Evolutionary conservation across 306 rosid genomes (phyloP).

Genomic region (Ammopiptanthus mongolicus): DNA sequence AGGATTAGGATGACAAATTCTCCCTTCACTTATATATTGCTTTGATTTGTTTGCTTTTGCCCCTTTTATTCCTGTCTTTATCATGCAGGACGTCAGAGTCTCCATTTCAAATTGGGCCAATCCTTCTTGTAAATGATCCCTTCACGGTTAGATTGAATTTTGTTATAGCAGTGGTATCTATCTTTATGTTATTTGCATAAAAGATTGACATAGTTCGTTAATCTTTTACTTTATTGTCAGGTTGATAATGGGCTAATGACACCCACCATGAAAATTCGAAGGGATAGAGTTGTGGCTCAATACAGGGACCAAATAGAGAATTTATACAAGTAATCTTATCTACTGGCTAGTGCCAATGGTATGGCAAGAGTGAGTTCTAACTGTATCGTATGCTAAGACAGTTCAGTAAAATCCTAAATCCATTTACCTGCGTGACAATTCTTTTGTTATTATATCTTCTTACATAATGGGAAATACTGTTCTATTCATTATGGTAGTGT

Average conservation of each 20-base stretch:
- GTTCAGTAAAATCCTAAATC: neutral
- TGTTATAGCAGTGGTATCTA: neutral
- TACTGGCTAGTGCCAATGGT: neutral
- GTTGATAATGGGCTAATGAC: constrained; percentile 84
- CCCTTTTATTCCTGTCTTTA: neutral
- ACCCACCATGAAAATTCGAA: constrained; percentile 86
- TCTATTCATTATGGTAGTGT: neutral
- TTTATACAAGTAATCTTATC: constrained; percentile 46
- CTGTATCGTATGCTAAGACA: neutral
- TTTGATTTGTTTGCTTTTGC: neutral
- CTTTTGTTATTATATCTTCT: neutral
- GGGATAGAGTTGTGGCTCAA: constrained; percentile 60
- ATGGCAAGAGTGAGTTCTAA: neutral
- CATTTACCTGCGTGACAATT: neutral
- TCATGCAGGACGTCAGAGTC: constrained; percentile 65
- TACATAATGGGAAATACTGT: neutral
- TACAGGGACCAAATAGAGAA: constrained; percentile 64
- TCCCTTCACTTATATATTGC: neutral
- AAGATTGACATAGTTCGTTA: constrained; percentile 4
- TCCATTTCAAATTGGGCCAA: constrained; percentile 86
- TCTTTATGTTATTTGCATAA: neutral
- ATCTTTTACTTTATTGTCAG: constrained; percentile 40
- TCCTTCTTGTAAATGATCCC: constrained; percentile 68
- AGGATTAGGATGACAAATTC: neutral
- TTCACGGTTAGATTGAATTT: constrained; percentile 61